These are phyloP conservation scores for Lipomyces chichibuensis DNA, from an alignment of 805 yeast genomes.

Conservation along the genomic window DNA sequence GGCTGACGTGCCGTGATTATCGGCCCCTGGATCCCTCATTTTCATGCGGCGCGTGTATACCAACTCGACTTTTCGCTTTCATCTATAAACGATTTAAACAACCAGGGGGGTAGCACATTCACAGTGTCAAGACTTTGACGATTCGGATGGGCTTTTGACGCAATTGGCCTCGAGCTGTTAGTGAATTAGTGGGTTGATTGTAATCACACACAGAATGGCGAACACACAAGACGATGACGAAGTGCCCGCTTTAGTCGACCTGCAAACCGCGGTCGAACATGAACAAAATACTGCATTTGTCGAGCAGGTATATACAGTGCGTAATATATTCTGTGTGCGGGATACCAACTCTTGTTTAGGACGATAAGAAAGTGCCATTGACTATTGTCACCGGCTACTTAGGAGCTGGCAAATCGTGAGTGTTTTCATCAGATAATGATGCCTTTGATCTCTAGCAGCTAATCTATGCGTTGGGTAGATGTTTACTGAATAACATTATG, in stretches of 20 bases:
- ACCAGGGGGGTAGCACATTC: too few species aligned
- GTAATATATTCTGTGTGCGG: neutral
- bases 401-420: slow-evolving; percentile 84
- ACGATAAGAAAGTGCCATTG: slow-evolving; percentile 68
- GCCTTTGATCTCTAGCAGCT: neutral
- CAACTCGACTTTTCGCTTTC: too few species aligned
- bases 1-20: too few species aligned
- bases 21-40: too few species aligned
- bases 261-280: neutral
- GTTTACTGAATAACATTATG: slow-evolving; percentile 76
- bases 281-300: neutral
- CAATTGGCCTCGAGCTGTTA: neutral
- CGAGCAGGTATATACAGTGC: neutral
- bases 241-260: slow-evolving; percentile 17
- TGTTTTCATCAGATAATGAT: neutral
- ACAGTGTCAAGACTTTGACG: too few species aligned
- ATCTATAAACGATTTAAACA: too few species aligned
- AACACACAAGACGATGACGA: slow-evolving; percentile 17
- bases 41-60: too few species aligned
- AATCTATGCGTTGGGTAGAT: slow-evolving; percentile 42
- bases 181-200: neutral
- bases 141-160: neutral
- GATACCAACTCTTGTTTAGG: neutral
- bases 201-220: neutral
- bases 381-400: slow-evolving; percentile 93